Evolutionary conservation across 495 filamentous ascomycete genomes (phyloP), one percentile per base, ranked within the genome.

Genomic region (Tuber microsphaerosporum): DNA sequence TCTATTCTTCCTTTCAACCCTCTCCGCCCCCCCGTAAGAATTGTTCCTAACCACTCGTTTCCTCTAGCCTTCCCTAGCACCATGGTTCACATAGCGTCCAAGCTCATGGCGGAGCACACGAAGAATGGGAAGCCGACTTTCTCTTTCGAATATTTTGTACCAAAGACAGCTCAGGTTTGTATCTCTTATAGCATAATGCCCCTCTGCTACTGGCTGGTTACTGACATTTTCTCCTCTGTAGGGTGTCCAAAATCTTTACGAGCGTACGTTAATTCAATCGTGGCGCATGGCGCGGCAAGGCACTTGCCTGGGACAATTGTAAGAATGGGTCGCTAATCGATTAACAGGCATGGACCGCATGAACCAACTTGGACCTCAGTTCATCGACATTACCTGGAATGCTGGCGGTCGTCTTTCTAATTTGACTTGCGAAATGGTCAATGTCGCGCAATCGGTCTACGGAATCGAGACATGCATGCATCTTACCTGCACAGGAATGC

Each of bases 381-480:
- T 98, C 86, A 93, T 99, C 83, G 96, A 99, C 84, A 90, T 99
- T 83, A 99, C 96, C 72, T 99, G 96, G 96, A 97, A 97, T 77
- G 96, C 96, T 71, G 96, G 96, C 75, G 96, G 96, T 45, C 90
- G 91, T 77, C 88, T 93, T 73, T 95, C 94, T 69, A 90, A 96
- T 76, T 86, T 99, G 82, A 99, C 96, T 17, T 94, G 91, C 84
- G 96, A 99, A 82, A 99, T 99, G 96, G 94, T 99, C 74, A 90
- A 91, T 71, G 93, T 96, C 74, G 95, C 96, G 68, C 96, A 99
- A 85, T 92, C 94, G n/a, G 92, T 93, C 61, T 94, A 97, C 82
- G 96, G 96, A 12, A 86, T 99, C 68, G 96, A 99, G 86, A 98
- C 96, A 12, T 97, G 94, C 85, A 99, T 99, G 96, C 96, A 99